Percentiles rank a stretch among this genome's conserved stretches.
These are phyloP conservation scores for Komagataella mondaviorum DNA, from an alignment of 805 yeast species.

Conservation along the genomic window DNA sequence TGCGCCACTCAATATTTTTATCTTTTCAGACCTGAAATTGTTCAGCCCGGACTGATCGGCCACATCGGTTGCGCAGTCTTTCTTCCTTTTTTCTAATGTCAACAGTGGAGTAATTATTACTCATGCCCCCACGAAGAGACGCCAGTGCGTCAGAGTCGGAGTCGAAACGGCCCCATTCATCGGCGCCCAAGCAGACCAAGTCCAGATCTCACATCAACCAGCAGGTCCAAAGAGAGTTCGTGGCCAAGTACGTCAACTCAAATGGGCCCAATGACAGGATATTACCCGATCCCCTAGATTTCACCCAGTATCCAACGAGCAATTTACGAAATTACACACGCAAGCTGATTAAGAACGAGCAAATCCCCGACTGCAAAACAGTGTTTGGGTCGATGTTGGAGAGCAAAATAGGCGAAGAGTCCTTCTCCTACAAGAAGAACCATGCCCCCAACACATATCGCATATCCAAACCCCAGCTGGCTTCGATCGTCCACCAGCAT, in stretches of 20 bases:
- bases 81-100: background rate
- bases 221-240: conserved; percentile 56
- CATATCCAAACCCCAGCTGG: conserved; percentile 45
- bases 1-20: background rate
- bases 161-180: conserved; percentile 15
- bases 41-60: background rate
- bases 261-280: conserved; percentile 56
- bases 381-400: conserved; percentile 57
- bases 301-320: conserved; percentile 44
- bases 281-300: conserved; percentile 50
- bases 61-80: background rate
- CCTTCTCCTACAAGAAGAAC: conserved; percentile 28
- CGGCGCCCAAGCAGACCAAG: conserved; percentile 28
- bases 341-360: conserved; percentile 31
- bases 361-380: conserved; percentile 47
- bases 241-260: conserved; percentile 56
- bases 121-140: conserved; percentile 1
- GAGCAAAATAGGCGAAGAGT: conserved; percentile 61
- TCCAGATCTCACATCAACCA: conserved; percentile 48
- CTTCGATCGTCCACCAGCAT: conserved; percentile 52
- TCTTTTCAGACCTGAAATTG: background rate
- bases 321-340: conserved; percentile 56
- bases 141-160: conserved; percentile 16
- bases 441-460: conserved; percentile 12
- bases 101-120: background rate